phyloP scores from a whole-genome alignment of 78 protist species.

The Cyanophora paradoxa region DNA sequence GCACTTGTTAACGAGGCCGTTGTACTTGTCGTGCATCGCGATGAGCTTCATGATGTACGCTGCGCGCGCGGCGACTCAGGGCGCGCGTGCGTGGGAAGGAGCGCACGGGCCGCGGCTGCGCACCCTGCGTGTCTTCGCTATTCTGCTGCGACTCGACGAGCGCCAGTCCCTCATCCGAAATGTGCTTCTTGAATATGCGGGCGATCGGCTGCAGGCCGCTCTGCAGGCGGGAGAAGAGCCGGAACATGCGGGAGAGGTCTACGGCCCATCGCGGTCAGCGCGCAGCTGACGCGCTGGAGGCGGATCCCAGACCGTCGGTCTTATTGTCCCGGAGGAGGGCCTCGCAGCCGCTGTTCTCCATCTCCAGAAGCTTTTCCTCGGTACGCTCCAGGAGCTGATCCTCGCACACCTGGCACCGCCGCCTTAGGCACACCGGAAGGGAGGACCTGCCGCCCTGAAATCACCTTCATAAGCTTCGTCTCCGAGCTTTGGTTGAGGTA shows the following conservation, averaged over 20 bases:
- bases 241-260: constrained; percentile 15
- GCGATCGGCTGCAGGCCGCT: constrained; percentile 18
- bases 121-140: not conserved
- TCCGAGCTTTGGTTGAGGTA: constrained; percentile 13
- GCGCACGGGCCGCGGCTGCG: not conserved
- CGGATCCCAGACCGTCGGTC: too few species aligned
- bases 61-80: too few species aligned
- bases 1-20: constrained; percentile 5
- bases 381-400: not conserved
- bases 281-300: too few species aligned
- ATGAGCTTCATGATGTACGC: constrained; percentile 7
- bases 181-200: constrained; percentile 1
- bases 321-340: constrained; percentile 9
- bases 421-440: too few species aligned
- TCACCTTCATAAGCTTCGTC: constrained; percentile 11
- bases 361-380: not conserved
- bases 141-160: not conserved
- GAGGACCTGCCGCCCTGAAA: not conserved
- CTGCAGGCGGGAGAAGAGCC: constrained; percentile 1
- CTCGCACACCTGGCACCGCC: constrained; percentile 1
- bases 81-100: not conserved
- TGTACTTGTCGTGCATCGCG: constrained; percentile 9
- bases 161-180: constrained; percentile 2
- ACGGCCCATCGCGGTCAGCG: too few species aligned
- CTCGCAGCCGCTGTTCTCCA: constrained; percentile 12